phyloP scores from a whole-genome alignment of 768 basidiomycete species.

The Neoboletus subvelutipes region DNA sequence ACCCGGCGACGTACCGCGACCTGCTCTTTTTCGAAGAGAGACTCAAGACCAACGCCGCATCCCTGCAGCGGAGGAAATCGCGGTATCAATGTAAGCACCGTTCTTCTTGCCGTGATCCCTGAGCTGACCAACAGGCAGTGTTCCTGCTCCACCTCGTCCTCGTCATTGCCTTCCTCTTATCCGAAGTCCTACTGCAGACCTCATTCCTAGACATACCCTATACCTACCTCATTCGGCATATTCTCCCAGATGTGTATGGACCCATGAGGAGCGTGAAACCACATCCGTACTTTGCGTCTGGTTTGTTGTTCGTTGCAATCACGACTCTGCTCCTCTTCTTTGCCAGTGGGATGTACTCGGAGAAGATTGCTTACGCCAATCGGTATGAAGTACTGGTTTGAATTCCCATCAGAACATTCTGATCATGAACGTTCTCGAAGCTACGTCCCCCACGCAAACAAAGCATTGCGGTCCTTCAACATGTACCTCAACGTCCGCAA shows the following conservation, averaged over 20 bases:
- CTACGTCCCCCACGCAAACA: slow-evolving; percentile 95
- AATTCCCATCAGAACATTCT: slow-evolving; percentile 14
- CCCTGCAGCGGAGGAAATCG: slow-evolving; percentile 72
- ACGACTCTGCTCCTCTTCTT: slow-evolving; percentile 94
- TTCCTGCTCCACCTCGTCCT: slow-evolving; percentile 70
- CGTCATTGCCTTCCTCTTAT: slow-evolving; percentile 67
- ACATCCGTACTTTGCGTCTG: slow-evolving; percentile 76
- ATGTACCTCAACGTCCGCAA: slow-evolving; percentile 95
- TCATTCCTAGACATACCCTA: slow-evolving; percentile 68
- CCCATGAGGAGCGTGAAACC: slow-evolving; percentile 42
- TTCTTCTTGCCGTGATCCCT: slow-evolving; percentile 17
- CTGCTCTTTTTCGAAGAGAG: slow-evolving; percentile 92
- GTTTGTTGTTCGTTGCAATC: slow-evolving; percentile 81
- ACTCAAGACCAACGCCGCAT: slow-evolving; percentile 90
- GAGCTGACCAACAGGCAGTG: slow-evolving; percentile 44
- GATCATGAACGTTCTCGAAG: slow-evolving; percentile 41
- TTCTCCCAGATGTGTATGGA: slow-evolving; percentile 53
- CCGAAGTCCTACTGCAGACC: slow-evolving; percentile 70
- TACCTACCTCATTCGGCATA: slow-evolving; percentile 44
- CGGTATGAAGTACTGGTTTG: slow-evolving; percentile 54
- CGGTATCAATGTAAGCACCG: slow-evolving; percentile 72
- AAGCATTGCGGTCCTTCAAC: slow-evolving; percentile 87
- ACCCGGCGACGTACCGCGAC: slow-evolving; percentile 81
- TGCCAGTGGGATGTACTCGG: slow-evolving; percentile 92
- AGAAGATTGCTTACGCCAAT: slow-evolving; percentile 96